Evolutionary conservation across 306 rosid species (phyloP).

Genomic region (Aeschynomene evenia): DNA sequence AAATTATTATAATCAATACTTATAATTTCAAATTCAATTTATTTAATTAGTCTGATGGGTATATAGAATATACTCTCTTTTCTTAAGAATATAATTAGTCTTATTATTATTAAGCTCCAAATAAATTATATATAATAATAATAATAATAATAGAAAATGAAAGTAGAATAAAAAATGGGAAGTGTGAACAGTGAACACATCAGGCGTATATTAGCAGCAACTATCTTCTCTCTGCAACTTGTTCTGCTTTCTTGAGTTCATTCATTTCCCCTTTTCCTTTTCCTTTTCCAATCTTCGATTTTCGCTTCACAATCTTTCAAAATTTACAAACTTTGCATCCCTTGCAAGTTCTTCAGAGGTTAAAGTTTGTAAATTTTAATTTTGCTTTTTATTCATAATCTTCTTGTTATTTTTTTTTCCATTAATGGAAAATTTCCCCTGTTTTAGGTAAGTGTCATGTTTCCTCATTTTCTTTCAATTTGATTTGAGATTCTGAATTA

Average conservation of each 20-base stretch:
- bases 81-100: too few relatives aligned
- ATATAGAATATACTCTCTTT: too few relatives aligned
- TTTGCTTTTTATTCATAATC: background rate
- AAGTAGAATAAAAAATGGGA: background rate
- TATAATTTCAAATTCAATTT: too few relatives aligned
- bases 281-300: background rate
- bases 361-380: background rate
- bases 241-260: background rate
- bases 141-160: too few relatives aligned
- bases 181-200: background rate
- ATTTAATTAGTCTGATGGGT: too few relatives aligned
- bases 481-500: background rate
- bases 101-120: too few relatives aligned
- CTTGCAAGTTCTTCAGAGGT: background rate
- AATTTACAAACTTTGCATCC: background rate
- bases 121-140: too few relatives aligned
- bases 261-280: background rate
- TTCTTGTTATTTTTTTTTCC: background rate
- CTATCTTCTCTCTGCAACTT: background rate
- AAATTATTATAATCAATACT: too few relatives aligned
- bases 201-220: conserved; percentile 16
- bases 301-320: background rate
- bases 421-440: background rate
- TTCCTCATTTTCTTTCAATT: background rate
- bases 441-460: conserved; percentile 6